Conservation (phyloP, 345 rosid genomes). For the Bruguiera parviflora region DNA sequence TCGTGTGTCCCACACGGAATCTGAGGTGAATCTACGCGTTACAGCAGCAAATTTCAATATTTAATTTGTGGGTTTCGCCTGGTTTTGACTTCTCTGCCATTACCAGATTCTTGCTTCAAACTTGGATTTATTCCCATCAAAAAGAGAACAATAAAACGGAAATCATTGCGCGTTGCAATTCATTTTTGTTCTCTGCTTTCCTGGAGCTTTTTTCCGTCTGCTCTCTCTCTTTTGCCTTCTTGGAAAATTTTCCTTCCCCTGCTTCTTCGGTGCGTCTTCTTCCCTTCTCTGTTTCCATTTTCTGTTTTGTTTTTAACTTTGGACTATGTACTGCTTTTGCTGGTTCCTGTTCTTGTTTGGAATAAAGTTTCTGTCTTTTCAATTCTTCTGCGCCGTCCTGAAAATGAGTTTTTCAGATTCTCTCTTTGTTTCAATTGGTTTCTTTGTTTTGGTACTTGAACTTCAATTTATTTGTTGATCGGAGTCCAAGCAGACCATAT, state of each 20-base stretch:
- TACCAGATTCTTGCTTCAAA: neutral
- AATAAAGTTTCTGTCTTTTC: neutral
- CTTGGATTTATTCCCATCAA: neutral
- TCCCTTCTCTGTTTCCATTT: neutral
- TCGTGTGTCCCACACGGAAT: conserved; percentile 9
- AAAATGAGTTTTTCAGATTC: neutral
- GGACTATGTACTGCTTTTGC: neutral
- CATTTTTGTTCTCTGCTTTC: neutral
- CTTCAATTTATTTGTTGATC: neutral
- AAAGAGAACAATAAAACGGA: neutral
- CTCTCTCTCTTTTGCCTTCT: neutral
- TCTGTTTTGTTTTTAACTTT: neutral
- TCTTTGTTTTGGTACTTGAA: neutral
- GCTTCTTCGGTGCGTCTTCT: neutral
- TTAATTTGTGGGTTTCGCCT: neutral
- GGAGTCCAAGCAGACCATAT: too few relatives aligned
- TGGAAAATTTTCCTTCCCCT: neutral
- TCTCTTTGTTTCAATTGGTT: neutral
- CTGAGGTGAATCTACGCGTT: conserved; percentile 10
- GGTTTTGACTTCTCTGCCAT: neutral
- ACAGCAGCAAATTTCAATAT: neutral
- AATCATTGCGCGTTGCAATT: neutral
- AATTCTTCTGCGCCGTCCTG: neutral
- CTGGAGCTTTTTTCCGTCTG: neutral
- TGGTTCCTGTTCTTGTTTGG: neutral